phyloP scores from a whole-genome alignment of 371 early-diverging fungal species.

The Apophysomyces variabilis region DNA sequence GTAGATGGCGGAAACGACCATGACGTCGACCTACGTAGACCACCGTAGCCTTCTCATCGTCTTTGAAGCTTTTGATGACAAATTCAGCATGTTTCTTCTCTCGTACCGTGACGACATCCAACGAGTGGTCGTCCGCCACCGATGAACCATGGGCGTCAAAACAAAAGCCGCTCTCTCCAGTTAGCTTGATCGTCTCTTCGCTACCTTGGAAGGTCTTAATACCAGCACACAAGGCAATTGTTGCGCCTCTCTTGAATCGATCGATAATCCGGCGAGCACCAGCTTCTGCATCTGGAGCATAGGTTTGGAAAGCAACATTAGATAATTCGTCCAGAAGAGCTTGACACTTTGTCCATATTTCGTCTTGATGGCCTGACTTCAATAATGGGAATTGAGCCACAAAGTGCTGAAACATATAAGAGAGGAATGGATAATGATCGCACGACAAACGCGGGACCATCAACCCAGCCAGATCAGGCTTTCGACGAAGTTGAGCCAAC shows the following conservation, averaged over 20 bases:
- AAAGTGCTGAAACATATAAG: constrained; percentile 30
- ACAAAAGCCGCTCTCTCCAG: not conserved
- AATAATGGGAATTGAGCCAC: constrained; percentile 38
- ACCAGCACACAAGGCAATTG: constrained; percentile 27
- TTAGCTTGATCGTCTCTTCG: constrained; percentile 27
- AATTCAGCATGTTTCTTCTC: constrained; percentile 37
- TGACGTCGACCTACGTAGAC: constrained; percentile 43
- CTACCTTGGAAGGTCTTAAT: constrained; percentile 33
- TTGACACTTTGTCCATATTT: constrained; percentile 38
- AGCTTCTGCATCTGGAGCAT: constrained; percentile 27
- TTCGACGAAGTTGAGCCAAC: constrained; percentile 19
- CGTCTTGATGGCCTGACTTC: constrained; percentile 24
- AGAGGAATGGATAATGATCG: constrained; percentile 28
- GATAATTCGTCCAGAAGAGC: constrained; percentile 30
- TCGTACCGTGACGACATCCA: not conserved
- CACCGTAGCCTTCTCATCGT: constrained; percentile 20
- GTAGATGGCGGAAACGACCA: constrained; percentile 45
- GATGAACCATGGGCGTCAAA: not conserved
- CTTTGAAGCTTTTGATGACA: constrained; percentile 21
- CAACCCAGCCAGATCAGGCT: constrained; percentile 15
- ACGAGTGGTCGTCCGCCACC: not conserved
- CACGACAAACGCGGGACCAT: not conserved
- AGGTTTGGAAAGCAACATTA: constrained; percentile 29
- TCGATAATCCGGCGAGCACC: constrained; percentile 32
- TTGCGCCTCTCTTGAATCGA: constrained; percentile 30